phyloP scores from a whole-genome alignment of 2,329 filamentous ascomycete species.

The Fusarium incarnatum region DNA sequence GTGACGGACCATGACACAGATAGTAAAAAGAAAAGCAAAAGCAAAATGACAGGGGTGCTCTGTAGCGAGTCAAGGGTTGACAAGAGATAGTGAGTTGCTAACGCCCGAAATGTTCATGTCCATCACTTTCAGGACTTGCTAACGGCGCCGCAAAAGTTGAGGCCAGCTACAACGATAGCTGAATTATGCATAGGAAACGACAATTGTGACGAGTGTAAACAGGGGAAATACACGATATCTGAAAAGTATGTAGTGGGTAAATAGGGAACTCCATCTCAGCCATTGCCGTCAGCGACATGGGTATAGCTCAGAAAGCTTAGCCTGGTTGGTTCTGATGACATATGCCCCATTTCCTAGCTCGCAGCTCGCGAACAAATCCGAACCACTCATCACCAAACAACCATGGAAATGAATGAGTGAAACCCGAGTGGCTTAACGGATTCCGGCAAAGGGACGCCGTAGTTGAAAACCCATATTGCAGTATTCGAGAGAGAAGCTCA shows the following conservation, averaged over 20 bases:
- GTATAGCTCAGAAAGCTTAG: constrained; percentile 16
- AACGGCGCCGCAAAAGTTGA: constrained; percentile 23
- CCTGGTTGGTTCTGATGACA: constrained; percentile 10
- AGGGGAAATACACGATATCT: constrained; percentile 5
- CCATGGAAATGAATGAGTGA: constrained; percentile 4
- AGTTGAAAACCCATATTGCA: not conserved
- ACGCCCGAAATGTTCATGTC: constrained; percentile 14
- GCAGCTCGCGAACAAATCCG: constrained; percentile 34
- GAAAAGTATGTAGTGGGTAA: not conserved
- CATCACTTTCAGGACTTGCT: constrained; percentile 12
- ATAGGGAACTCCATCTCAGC: constrained; percentile 15
- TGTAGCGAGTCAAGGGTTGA: constrained; percentile 26
- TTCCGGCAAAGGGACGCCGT: not conserved
- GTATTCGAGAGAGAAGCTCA: not conserved
- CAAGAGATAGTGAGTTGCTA: constrained; percentile 23
- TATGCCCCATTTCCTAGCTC: constrained; percentile 25
- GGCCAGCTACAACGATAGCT: constrained; percentile 19
- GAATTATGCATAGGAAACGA: constrained; percentile 5
- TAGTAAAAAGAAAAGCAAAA: constrained; percentile 31
- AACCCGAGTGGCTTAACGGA: not conserved
- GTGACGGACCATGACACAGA: constrained; percentile 6
- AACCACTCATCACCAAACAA: constrained; percentile 22
- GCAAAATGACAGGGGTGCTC: constrained; percentile 28
- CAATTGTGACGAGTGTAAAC: not conserved
- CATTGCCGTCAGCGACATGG: constrained; percentile 31